Evolutionary conservation across 805 yeast species (phyloP), one percentile per base, ranked within the genome.

Genomic region (Saccharomycopsis amapae): DNA sequence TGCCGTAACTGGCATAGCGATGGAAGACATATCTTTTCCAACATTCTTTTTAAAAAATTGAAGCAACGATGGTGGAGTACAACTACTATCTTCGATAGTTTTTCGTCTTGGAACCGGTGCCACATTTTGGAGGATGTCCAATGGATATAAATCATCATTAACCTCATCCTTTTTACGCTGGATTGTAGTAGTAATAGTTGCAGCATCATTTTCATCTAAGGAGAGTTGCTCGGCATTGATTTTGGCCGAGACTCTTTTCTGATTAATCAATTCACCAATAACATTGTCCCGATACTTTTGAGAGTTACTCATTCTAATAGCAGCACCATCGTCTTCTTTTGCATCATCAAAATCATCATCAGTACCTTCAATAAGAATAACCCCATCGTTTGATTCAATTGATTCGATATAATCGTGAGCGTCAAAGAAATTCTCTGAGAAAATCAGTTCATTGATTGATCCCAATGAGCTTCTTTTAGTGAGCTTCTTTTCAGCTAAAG

Each of bases 1-100:
- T 45, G 88, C 75, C 1, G 93, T 80, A 5, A 93, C 95, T 1
- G 98, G 98, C 89, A 90, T 88, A 0, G 96, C 80, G 38, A 89
- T 75, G 1, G 87, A 72, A 0, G 88, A 72, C 47, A 93, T 61
- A 62, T 90, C 97, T 58, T 89, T 90, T 18, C 97, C 97, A 9
- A 90, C 93, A 55, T 87, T 88, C 61, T 89, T 89, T 48, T 96
- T 73, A 41, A 93, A 70, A 55, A 88, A 77, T 1, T 86, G 74
- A 45, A 90, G 66, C 30, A 90, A 62, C 52, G 93, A 82, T 9
- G 96, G 96, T 2, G 97, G 97, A 0, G 78, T 66, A 28, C 79
- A 72, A 0, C 65, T 68, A 44, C 85, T 73, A n/a, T 67, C 67
- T 2, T 70, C 72, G 13, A 89, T 69, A 48, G 76, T 83, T 23